phyloP scores from a whole-genome alignment of 306 rosid species.

The Gillenia trifoliata region DNA sequence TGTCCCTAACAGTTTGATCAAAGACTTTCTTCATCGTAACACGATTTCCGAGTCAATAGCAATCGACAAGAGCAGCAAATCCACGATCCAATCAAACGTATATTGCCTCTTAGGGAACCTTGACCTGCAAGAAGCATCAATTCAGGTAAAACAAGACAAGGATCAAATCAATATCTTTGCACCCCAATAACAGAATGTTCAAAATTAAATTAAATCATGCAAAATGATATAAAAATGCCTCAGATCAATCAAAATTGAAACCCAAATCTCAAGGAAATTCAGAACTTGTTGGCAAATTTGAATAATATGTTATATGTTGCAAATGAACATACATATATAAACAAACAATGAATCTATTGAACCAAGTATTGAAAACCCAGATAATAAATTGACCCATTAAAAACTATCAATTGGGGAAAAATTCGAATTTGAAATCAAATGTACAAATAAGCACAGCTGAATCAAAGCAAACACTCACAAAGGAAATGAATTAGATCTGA shows the following conservation, averaged over 20 bases:
- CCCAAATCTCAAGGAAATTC: background rate
- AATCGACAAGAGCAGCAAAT: background rate
- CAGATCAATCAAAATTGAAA: background rate
- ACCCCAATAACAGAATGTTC: background rate
- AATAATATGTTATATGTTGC: background rate
- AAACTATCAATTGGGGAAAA: background rate
- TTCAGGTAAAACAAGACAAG: background rate
- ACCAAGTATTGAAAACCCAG: background rate
- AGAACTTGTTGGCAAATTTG: background rate
- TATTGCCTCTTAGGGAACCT: background rate
- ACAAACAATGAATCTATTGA: background rate
- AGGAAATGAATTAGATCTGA: slow-evolving; percentile 28
- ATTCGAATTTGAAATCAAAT: background rate
- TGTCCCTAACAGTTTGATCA: slow-evolving; percentile 94
- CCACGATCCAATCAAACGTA: background rate
- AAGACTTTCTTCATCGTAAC: slow-evolving; percentile 83
- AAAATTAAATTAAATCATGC: background rate
- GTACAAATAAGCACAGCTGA: background rate
- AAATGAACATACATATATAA: background rate
- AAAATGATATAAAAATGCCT: background rate
- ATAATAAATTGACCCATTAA: background rate
- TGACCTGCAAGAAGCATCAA: slow-evolving; percentile 1
- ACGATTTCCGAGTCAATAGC: background rate
- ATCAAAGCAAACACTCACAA: background rate
- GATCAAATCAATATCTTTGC: background rate